Evolutionary conservation across 2,329 filamentous ascomycete genomes (phyloP), one percentile per base, ranked within the genome.

Genomic region (Xylariaceae sp.): DNA sequence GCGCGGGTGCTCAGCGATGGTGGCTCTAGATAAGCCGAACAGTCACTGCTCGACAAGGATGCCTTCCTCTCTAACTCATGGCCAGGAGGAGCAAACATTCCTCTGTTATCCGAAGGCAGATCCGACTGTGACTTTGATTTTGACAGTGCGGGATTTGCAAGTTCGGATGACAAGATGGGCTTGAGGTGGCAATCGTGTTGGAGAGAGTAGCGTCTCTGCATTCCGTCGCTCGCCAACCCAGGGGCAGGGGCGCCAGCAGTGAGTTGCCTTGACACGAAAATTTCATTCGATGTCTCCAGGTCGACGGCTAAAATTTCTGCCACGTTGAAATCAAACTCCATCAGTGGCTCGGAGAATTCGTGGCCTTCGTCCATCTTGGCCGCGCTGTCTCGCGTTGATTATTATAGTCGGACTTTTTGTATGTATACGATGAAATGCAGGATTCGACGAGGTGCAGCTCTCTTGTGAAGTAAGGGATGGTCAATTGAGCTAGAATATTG

Each of bases 291-390:
- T 18, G 69, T 59, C 58, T 80, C 75, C 41, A 82, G 66, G 54
- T 83, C 78, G 51, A 69, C 71, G 6, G 73, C 79, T n/a, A 83
- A 67, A 36, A 81, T 58, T 63, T 83, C 80, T 2, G 80, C 76
- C 15, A 83, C 67, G 63, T 75, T 82, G 60, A 72, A 73, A 44
- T 66, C 67, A 58, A 63, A 66, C 35, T 55, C 52, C 19, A 53
- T 42, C 54, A 61, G 47, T 53, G 56, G 58, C 48, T 65, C 59
- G 47, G 56, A 49, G 44, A 44, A 42, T 32, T 52, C 55, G 53
- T 56, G 55, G 42, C 39, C 49, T 57, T 45, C 44, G 33, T 52
- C 53, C 50, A 57, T 60, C 45, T 39, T 53, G 17, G 46, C 35
- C 22, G 7, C 4, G 22, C 22, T 7, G 22, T 27, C 22, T 27